A percentile compares a stretch with the other conserved stretches of the same genome.
Evolutionary conservation across 345 rosid species (phyloP).

Genomic region (Linum tenue): DNA sequence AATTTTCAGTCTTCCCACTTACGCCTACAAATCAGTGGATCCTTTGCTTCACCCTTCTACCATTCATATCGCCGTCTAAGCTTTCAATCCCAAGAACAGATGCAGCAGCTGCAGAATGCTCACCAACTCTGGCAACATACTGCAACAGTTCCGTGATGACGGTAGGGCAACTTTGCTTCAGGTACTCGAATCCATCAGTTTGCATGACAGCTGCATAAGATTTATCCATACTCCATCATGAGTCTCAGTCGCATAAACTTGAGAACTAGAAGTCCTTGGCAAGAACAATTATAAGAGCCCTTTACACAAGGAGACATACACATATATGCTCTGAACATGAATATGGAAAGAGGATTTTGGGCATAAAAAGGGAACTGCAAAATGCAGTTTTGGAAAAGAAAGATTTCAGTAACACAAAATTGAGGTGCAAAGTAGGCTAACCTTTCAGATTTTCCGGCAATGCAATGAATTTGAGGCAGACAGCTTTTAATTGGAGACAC

Average conservation of each 20-base stretch:
- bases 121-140: conserved; percentile 42
- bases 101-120: conserved; percentile 40
- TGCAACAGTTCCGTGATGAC: conserved; percentile 25
- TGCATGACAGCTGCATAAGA: conserved; percentile 20
- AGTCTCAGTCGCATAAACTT: neutral
- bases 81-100: conserved; percentile 33
- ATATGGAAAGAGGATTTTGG: no score
- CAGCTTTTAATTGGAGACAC: conserved; percentile 23
- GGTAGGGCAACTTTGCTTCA: conserved; percentile 24
- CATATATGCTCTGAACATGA: no score
- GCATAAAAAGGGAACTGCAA: no score
- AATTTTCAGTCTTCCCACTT: neutral
- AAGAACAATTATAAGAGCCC: neutral
- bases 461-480: conserved; percentile 28
- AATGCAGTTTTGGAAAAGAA: neutral
- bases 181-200: conserved; percentile 18
- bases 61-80: conserved; percentile 48
- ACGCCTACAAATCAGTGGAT: conserved; percentile 27
- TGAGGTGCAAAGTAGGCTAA: neutral
- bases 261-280: neutral
- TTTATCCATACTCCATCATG: neutral
- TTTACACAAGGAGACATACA: no score
- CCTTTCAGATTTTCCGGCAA: conserved; percentile 27
- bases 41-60: conserved; percentile 72
- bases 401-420: neutral